Conservation (phyloP, 345 rosid species). For the Citrus inodora region DNA sequence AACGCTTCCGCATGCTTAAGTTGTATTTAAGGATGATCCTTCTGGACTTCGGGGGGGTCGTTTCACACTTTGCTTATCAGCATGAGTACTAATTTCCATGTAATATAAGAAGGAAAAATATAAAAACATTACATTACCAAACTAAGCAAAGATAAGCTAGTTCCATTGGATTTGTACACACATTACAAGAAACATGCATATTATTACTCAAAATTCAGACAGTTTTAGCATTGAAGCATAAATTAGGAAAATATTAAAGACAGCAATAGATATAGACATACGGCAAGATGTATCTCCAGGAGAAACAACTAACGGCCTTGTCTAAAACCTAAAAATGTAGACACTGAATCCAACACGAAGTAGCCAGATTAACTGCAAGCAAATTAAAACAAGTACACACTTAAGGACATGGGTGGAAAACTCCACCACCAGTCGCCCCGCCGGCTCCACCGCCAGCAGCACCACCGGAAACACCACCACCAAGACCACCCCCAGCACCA, state of each 20-base stretch:
- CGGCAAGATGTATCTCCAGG: not conserved
- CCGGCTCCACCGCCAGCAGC: constrained; percentile 23
- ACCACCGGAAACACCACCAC: constrained; percentile 26
- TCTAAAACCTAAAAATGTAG: not conserved
- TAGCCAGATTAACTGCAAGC: not conserved
- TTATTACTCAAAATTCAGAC: not conserved
- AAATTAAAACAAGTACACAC: not conserved
- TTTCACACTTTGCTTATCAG: too few relatives aligned
- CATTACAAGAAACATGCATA: not conserved
- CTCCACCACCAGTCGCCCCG: constrained; percentile 29
- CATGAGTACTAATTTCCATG: too few relatives aligned
- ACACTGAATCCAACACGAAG: not conserved
- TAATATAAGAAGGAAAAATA: too few relatives aligned
- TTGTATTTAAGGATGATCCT: too few relatives aligned
- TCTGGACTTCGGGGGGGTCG: too few relatives aligned
- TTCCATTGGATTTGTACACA: not conserved
- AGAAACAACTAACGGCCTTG: not conserved
- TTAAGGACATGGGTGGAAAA: constrained; percentile 20
- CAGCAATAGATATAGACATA: not conserved
- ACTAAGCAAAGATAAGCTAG: not conserved
- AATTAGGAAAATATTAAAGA: not conserved
- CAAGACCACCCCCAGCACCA: constrained; percentile 25
- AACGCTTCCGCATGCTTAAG: too few relatives aligned
- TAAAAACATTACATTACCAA: too few relatives aligned
- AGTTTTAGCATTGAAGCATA: not conserved